phyloP scores from a whole-genome alignment of 805 yeast species.

The Komagataella kurtzmanii region DNA sequence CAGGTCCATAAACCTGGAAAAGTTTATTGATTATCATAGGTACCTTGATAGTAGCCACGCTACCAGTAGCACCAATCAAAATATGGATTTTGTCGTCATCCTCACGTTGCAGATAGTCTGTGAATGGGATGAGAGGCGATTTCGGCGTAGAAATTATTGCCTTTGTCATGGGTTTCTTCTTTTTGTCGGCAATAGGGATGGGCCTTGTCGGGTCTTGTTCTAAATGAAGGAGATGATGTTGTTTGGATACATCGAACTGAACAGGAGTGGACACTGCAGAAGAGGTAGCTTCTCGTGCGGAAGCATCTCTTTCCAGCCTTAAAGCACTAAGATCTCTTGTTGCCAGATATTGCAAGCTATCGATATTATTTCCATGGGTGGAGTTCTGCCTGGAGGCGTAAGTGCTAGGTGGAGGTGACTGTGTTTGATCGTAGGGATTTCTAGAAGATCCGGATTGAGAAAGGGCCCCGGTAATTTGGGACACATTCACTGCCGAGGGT shows the following conservation, averaged over 20 bases:
- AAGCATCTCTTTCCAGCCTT: constrained; percentile 2
- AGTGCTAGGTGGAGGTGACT: constrained; percentile 3
- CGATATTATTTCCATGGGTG: constrained; percentile 2
- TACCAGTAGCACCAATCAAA: constrained; percentile 86
- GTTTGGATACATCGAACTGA: constrained; percentile 8
- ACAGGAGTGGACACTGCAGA: constrained; percentile 7
- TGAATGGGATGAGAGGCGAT: constrained; percentile 63
- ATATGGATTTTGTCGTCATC: constrained; percentile 85
- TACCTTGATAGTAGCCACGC: constrained; percentile 91
- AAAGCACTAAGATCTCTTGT: constrained; percentile 1
- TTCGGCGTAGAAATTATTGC: constrained; percentile 42
- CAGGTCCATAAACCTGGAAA: constrained; percentile 62
- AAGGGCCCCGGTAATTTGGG: neutral
- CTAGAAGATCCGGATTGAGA: neutral
- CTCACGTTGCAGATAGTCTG: constrained; percentile 53
- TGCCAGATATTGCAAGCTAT: neutral
- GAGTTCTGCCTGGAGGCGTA: constrained; percentile 6
- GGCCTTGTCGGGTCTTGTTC: constrained; percentile 10
- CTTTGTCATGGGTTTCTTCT: constrained; percentile 25
- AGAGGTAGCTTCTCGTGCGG: constrained; percentile 1
- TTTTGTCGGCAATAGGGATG: neutral
- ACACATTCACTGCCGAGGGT: constrained; percentile 22
- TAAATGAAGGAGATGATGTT: constrained; percentile 3
- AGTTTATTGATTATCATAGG: constrained; percentile 82
- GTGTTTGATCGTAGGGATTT: neutral